These are phyloP conservation scores for Beauveria sp. DNA, from an alignment of 2,329 filamentous ascomycete species.

Conservation along the genomic window DNA sequence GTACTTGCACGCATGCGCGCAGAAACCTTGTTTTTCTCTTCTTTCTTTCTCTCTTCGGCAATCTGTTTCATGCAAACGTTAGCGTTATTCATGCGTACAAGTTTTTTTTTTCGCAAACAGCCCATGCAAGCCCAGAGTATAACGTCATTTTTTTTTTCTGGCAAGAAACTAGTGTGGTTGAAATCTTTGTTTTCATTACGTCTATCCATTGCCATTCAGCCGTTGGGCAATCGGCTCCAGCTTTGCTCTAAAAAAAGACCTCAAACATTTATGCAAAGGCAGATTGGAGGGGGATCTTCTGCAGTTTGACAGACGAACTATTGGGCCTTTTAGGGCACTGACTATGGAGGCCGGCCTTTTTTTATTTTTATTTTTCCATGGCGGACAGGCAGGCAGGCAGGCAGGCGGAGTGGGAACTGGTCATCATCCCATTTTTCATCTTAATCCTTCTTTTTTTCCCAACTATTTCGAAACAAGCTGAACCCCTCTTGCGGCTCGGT, in stretches of 20 bases:
- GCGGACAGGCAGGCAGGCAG: no score
- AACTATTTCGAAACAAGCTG: neutral
- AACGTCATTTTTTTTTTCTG: neutral
- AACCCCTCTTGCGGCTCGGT: neutral
- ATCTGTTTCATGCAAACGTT: neutral
- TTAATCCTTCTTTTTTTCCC: neutral
- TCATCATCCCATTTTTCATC: neutral
- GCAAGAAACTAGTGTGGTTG: no score
- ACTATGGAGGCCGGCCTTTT: neutral
- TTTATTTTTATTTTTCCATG: no score
- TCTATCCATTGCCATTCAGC: neutral
- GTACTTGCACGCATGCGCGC: neutral
- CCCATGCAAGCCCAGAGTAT: neutral
- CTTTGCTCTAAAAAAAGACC: neutral
- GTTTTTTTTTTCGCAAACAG: neutral
- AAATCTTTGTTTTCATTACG: neutral
- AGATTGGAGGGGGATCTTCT: neutral
- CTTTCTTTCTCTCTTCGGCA: neutral
- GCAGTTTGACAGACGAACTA: slow-evolving; percentile 5
- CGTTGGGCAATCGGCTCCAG: neutral
- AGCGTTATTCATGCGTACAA: neutral
- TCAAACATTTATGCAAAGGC: neutral
- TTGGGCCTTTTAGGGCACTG: neutral
- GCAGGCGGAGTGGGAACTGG: no score
- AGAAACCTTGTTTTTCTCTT: neutral